phyloP scores from a whole-genome alignment of 1,139 yeast genomes.

The Candida sp. region DNA sequence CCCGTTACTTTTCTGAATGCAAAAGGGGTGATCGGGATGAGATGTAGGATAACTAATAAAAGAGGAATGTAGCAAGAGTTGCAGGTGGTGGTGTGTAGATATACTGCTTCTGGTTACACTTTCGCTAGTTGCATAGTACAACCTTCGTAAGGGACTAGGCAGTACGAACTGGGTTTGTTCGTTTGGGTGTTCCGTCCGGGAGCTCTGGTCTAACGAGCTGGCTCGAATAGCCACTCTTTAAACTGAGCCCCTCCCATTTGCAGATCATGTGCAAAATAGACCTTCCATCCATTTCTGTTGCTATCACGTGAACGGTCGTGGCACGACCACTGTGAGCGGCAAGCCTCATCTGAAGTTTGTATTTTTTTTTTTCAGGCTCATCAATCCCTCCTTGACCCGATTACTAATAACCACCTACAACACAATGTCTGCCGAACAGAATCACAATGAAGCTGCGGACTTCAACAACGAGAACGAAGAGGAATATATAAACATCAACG shows the following conservation, averaged over 20 bases:
- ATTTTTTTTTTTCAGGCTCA: not conserved
- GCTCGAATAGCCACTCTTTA: no score
- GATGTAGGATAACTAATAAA: no score
- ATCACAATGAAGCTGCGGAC: not conserved
- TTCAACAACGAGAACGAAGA: conserved; percentile 14
- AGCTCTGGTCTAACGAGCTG: no score
- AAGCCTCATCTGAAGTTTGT: not conserved
- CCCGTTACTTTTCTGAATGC: not conserved
- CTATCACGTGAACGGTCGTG: not conserved
- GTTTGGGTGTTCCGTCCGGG: no score
- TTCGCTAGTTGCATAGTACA: no score
- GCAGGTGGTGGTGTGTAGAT: no score
- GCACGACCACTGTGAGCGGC: not conserved
- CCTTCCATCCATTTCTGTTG: not conserved
- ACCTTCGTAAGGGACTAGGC: no score
- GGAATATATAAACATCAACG: conserved; percentile 58
- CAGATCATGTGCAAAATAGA: not conserved
- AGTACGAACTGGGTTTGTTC: no score
- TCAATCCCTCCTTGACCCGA: not conserved
- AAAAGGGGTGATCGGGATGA: not conserved
- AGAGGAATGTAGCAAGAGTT: no score
- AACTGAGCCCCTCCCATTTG: not conserved
- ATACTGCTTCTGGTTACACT: no score
- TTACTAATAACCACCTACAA: not conserved
- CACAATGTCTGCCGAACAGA: conserved; percentile 2